Evolutionary conservation across 768 basidiomycete genomes (phyloP).

Genomic region (Kwoniella dejecticola): DNA sequence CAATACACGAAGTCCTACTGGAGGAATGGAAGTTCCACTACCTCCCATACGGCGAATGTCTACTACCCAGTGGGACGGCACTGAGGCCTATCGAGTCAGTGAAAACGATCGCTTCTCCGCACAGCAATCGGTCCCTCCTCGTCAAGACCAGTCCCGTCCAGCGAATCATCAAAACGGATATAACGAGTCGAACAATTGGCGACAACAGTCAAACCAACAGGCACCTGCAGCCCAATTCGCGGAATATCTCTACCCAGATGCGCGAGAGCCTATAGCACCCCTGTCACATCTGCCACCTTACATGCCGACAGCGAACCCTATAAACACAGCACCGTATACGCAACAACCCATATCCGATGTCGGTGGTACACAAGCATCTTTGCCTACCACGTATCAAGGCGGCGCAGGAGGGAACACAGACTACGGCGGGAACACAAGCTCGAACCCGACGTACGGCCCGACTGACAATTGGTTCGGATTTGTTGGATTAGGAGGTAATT

Average conservation of each 20-base stretch:
- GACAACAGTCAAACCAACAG: neutral
- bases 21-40: conserved; percentile 26
- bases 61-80: neutral
- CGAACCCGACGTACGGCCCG: conserved; percentile 26
- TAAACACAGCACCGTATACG: conserved; percentile 22
- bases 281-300: neutral
- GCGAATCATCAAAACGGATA: neutral
- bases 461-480: conserved; percentile 45
- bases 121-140: neutral
- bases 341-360: conserved; percentile 37
- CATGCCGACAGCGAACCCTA: neutral
- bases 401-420: too few species aligned
- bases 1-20: conserved; percentile 29
- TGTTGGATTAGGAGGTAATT: conserved; percentile 1
- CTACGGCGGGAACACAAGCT: too few species aligned
- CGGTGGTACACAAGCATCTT: conserved; percentile 4
- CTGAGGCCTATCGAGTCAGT: neutral
- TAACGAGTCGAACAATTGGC: neutral
- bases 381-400: neutral
- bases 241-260: neutral
- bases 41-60: conserved; percentile 19
- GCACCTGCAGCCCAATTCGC: neutral
- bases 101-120: neutral
- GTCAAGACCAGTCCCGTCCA: neutral
- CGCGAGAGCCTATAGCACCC: neutral